These are phyloP conservation scores for Barbatosphaeria neglecta DNA, from an alignment of 495 filamentous ascomycete genomes.

Conservation along the genomic window DNA sequence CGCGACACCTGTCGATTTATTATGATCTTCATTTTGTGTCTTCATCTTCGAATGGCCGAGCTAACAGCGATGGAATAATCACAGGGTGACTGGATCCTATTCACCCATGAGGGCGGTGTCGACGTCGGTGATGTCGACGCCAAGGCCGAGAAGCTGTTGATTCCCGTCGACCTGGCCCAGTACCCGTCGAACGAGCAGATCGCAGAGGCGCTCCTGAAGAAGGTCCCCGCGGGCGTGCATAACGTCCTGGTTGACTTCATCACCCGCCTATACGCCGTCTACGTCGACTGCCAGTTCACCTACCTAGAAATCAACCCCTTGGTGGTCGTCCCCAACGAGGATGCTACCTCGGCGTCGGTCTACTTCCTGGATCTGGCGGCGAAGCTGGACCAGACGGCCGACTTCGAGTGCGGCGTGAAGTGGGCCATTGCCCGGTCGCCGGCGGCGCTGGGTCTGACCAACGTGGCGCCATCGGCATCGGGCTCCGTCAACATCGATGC, in stretches of 20 bases:
- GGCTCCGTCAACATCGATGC: conserved; percentile 88
- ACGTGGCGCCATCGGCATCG: conserved; percentile 33
- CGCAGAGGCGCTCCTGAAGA: conserved; percentile 68
- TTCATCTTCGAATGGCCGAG: conserved; percentile 4
- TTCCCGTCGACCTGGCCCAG: conserved; percentile 88
- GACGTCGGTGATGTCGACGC: conserved; percentile 98
- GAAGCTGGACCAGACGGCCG: conserved; percentile 97
- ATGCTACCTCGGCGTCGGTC: conserved; percentile 83
- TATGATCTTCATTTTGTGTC: conserved; percentile 6
- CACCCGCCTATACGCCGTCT: conserved; percentile 77
- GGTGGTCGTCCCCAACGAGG: conserved; percentile 91
- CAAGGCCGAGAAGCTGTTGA: conserved; percentile 95
- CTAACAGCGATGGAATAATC: conserved; percentile 17
- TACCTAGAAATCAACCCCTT: conserved; percentile 99
- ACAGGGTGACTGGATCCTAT: conserved; percentile 98
- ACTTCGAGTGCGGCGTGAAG: conserved; percentile 98
- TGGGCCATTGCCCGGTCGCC: conserved; percentile 93
- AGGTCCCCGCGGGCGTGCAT: conserved; percentile 91
- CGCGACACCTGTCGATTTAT: neutral
- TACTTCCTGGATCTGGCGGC: conserved; percentile 97
- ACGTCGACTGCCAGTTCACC: conserved; percentile 99
- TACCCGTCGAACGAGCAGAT: conserved; percentile 96
- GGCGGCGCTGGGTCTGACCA: conserved; percentile 65
- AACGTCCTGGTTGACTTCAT: conserved; percentile 98
- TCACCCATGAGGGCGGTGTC: conserved; percentile 98